Conservation (phyloP, 768 basidiomycete genomes). For the Cantharellus anzutake region DNA sequence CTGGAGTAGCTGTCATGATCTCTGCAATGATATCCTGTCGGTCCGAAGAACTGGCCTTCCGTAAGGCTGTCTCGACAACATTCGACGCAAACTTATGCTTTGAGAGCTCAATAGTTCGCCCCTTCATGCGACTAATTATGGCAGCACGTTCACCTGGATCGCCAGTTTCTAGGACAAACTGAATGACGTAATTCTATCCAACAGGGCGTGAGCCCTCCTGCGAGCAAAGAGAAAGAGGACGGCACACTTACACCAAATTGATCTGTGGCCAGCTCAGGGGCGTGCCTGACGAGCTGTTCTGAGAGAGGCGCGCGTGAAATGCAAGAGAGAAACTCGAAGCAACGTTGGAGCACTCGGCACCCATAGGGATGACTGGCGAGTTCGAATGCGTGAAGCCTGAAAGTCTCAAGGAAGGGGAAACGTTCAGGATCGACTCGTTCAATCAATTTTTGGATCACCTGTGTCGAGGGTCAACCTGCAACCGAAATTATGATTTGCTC, state of each 20-base stretch:
- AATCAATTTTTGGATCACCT: constrained; percentile 82
- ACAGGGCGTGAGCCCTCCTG: constrained; percentile 7
- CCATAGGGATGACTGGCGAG: constrained; percentile 82
- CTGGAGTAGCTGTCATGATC: constrained; percentile 43
- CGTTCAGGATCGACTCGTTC: constrained; percentile 62
- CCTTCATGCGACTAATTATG: constrained; percentile 50
- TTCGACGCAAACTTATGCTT: constrained; percentile 91
- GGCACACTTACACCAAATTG: constrained; percentile 61
- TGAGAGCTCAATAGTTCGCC: constrained; percentile 61
- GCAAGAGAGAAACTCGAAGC: constrained; percentile 66
- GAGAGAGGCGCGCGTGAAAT: constrained; percentile 49
- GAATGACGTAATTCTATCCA: constrained; percentile 77
- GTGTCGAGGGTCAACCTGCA: not conserved
- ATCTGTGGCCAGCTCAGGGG: constrained; percentile 63
- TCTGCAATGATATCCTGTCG: constrained; percentile 62
- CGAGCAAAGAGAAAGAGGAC: not conserved
- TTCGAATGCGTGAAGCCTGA: constrained; percentile 60
- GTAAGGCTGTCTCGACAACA: constrained; percentile 80
- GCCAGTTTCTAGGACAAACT: constrained; percentile 78
- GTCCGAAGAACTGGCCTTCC: constrained; percentile 41
- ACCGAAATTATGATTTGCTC: constrained; percentile 4
- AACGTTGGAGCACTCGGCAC: constrained; percentile 86
- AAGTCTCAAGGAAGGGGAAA: constrained; percentile 51
- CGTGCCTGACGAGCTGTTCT: constrained; percentile 62
- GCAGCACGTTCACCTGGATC: constrained; percentile 42